Base-by-base conservation (phyloP, 1,284 basidiomycete species). In the Ustilago esculenta region DNA sequence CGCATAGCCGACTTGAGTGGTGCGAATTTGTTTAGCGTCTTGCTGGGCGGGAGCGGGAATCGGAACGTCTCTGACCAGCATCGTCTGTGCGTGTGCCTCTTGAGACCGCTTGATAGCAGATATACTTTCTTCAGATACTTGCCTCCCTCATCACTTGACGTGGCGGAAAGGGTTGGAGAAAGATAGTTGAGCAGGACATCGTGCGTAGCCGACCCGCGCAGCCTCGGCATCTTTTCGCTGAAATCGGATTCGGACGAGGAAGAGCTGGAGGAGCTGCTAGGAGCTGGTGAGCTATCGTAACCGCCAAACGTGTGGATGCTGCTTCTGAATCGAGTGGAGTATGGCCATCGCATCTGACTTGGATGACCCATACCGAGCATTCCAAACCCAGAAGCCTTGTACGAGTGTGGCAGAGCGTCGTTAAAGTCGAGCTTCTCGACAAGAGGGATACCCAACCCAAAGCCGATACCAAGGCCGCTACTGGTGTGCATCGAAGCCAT, bases 381-480 rank as follows among this genome's bases (percentile, higher is more conserved):
- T 5, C 25, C 24, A 11, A 32, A 29, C 6, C n/a, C 5, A 33
- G 48, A 34, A 23, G 39, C 4, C 29, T 29, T 20, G 25, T 24
- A 20, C 2, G n/a, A 18, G 34, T 4, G 44, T 29, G 12, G 33
- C 7, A 48, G 35, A 14, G 17, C 42, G 96, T 98, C 82, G 94
- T 98, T 82, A 93, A 97, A 75, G 93, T 93, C 75, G 90, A 94
- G 82, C 92, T 98, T 47, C 90, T 97, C 44, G 93, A 97, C 84
- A 92, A 94, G 79, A 88, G 94, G 56, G 4, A 48, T 17, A 14
- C 35, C 39, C 2, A 64, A 44, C 4, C 41, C 46, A 30, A 61
- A 34, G 10, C 35, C 45, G 12, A 56, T 49, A 3, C 54, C 61
- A 18, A 48, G 49, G 18, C 48, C 49, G n/a, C 36, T 54, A 20